phyloP scores from a whole-genome alignment of 257 asterid species.

The Salvia hispanica region DNA sequence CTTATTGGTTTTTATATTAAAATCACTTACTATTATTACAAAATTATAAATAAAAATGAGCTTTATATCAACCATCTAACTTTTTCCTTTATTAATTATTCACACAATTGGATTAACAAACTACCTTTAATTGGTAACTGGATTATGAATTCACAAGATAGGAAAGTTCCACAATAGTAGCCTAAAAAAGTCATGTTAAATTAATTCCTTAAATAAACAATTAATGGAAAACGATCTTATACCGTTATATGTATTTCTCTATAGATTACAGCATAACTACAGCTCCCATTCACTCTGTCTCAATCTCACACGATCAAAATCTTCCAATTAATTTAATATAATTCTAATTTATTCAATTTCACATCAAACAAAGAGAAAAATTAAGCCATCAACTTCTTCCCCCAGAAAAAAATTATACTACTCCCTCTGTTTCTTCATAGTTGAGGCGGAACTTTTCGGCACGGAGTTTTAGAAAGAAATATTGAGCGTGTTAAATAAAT shows the following conservation, averaged over 20 bases:
- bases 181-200: slow-evolving; percentile 1
- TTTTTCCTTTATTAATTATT: neutral
- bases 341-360: neutral
- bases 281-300: slow-evolving; percentile 39
- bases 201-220: neutral
- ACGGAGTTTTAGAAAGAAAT: too few species aligned
- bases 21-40: too few species aligned
- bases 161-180: slow-evolving; percentile 16
- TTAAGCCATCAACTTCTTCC: neutral
- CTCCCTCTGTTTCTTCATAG: too few species aligned
- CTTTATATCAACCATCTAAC: too few species aligned
- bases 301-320: slow-evolving; percentile 28
- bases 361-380: neutral
- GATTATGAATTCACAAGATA: neutral
- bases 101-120: neutral
- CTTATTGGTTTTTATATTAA: too few species aligned
- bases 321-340: neutral
- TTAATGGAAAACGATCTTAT: slow-evolving; percentile 12
- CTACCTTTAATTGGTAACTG: too few species aligned
- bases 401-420: neutral
- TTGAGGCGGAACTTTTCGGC: too few species aligned
- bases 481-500: too few species aligned
- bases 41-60: too few species aligned
- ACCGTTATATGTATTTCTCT: slow-evolving; percentile 31
- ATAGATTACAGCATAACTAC: slow-evolving; percentile 35